Conservation (phyloP, 768 basidiomycete species). For the Tulasnella calospora region DNA sequence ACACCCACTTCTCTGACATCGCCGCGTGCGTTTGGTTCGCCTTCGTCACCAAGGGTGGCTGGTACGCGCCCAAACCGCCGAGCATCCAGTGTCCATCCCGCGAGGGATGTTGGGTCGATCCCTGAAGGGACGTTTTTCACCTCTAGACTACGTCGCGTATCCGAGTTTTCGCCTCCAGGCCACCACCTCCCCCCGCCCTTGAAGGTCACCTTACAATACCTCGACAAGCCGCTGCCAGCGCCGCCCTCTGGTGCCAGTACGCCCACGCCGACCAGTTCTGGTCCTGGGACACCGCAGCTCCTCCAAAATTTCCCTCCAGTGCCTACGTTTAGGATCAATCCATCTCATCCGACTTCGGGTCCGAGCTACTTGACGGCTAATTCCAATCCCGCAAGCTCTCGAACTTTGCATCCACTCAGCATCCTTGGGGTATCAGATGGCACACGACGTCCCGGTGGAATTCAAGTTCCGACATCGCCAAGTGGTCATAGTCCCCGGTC, state of each 20-base stretch:
- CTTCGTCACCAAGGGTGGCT: not conserved
- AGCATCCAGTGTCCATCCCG: not conserved
- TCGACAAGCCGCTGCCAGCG: not conserved
- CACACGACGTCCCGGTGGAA: not conserved
- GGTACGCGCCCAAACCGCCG: not conserved
- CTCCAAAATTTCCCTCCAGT: not conserved
- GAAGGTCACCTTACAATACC: not conserved
- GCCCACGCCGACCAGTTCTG: not conserved
- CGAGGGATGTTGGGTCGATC: not conserved
- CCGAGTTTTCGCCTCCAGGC: not conserved
- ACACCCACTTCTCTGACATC: slow-evolving; percentile 8
- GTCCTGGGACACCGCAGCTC: not conserved
- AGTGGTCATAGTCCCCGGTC: not conserved
- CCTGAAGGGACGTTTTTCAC: not conserved
- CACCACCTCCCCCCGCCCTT: not conserved
- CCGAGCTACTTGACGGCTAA: not conserved
- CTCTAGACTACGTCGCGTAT: not conserved
- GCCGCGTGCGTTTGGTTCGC: slow-evolving; percentile 2
- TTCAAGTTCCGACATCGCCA: not conserved
- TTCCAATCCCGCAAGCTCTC: not conserved
- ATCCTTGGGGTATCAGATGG: not conserved
- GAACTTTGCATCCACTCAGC: not conserved
- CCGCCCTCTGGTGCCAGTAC: not conserved
- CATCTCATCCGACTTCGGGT: not conserved
- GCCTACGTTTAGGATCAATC: not conserved